Conservation (phyloP, 441 rosid species). For the Corymbia calophylla region DNA sequence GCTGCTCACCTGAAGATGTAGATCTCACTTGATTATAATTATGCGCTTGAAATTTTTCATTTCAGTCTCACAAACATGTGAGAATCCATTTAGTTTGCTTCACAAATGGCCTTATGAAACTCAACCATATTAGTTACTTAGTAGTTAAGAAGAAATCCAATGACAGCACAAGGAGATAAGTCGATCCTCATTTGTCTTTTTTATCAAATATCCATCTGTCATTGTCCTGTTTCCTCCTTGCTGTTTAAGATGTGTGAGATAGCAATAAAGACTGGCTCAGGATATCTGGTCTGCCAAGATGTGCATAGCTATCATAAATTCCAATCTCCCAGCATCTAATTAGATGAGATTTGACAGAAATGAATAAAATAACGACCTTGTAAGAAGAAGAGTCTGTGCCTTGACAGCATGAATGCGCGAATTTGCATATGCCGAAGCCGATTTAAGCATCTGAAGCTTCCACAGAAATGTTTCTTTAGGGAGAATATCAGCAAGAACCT, state of each 20-base stretch:
- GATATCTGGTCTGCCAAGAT: neutral
- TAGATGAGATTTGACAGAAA: neutral
- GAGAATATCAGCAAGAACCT: slow-evolving; percentile 41
- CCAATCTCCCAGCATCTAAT: neutral
- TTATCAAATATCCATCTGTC: neutral
- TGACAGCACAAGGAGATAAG: neutral
- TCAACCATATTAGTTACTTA: neutral
- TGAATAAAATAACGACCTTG: slow-evolving; percentile 27
- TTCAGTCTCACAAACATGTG: neutral
- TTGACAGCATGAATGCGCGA: slow-evolving; percentile 42
- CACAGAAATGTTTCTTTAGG: slow-evolving; percentile 49
- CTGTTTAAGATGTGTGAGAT: neutral
- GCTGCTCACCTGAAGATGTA: neutral
- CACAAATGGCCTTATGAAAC: neutral
- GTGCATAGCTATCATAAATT: neutral
- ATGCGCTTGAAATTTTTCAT: neutral
- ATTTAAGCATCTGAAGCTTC: slow-evolving; percentile 52
- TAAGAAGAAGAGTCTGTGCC: slow-evolving; percentile 45
- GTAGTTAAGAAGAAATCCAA: neutral
- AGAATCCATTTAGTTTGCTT: neutral
- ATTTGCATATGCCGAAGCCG: slow-evolving; percentile 45
- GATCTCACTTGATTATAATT: neutral
- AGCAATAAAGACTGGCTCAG: neutral
- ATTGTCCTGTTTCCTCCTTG: neutral
- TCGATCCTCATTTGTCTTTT: neutral